These are phyloP conservation scores for Fusarium irregulare DNA, from an alignment of 2,329 filamentous ascomycete genomes.

Conservation along the genomic window DNA sequence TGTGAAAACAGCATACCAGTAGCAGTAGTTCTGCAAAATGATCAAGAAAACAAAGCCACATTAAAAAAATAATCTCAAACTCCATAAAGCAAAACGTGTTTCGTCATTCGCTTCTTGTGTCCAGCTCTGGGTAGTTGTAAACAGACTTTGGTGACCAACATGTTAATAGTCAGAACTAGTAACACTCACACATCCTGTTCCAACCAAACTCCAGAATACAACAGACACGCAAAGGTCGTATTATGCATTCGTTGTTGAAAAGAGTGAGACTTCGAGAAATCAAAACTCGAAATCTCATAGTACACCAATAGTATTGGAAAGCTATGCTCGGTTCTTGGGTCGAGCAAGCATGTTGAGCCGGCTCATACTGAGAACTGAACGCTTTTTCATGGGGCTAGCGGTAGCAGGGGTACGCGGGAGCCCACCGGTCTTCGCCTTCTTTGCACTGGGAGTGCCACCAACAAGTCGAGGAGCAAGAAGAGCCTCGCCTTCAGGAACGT, in stretches of 20 bases:
- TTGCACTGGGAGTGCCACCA: slow-evolving; percentile 51
- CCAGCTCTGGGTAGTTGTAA: slow-evolving; percentile 1
- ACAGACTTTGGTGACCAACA: slow-evolving; percentile 6
- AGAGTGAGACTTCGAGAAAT: background rate
- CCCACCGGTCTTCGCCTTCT: slow-evolving; percentile 49
- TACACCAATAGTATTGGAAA: slow-evolving; percentile 1
- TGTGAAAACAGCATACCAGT: slow-evolving; percentile 27
- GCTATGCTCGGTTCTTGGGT: slow-evolving; percentile 67
- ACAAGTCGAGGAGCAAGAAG: slow-evolving; percentile 62
- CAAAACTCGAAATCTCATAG: background rate
- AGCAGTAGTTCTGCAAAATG: slow-evolving; percentile 16
- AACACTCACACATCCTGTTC: background rate
- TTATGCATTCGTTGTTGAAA: slow-evolving; percentile 35
- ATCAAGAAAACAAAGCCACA: slow-evolving; percentile 31
- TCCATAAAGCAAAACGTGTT: slow-evolving; percentile 42
- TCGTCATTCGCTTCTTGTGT: slow-evolving; percentile 35
- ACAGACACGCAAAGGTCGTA: slow-evolving; percentile 31
- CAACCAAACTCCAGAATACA: slow-evolving; percentile 1
- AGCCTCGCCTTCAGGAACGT: slow-evolving; percentile 63
- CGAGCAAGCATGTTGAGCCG: slow-evolving; percentile 70
- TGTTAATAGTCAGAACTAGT: slow-evolving; percentile 5
- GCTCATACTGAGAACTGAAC: slow-evolving; percentile 64
- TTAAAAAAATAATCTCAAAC: slow-evolving; percentile 46
- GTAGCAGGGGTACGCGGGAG: slow-evolving; percentile 43
- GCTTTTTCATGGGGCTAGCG: slow-evolving; percentile 64